These are phyloP conservation scores for Acanthamoeba royreba DNA, from an alignment of 208 protist genomes.

Conservation along the genomic window DNA sequence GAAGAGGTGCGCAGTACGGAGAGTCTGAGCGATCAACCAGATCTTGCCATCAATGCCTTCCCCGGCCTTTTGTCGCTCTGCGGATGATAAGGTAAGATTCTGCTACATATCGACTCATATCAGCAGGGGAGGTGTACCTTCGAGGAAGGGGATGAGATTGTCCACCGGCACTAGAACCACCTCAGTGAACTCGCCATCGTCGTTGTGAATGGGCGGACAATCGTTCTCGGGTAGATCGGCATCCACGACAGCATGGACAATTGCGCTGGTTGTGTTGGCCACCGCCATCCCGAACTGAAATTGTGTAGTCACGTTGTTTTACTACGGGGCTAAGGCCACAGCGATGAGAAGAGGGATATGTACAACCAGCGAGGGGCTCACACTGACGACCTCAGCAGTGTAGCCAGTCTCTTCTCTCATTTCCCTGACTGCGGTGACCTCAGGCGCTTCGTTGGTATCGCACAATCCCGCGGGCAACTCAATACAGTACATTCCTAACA, in stretches of 20 bases:
- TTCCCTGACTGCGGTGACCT: not conserved
- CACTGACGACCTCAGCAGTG: not conserved
- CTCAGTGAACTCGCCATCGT: not conserved
- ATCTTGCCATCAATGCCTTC: not conserved
- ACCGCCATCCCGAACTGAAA: not conserved
- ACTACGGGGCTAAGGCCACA: not conserved
- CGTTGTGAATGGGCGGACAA: not conserved
- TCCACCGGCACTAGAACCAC: not conserved
- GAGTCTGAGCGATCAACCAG: not conserved
- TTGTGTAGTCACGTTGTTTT: not conserved
- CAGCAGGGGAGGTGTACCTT: not conserved
- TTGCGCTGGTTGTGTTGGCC: not conserved
- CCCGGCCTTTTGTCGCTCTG: not conserved
- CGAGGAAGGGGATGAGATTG: not conserved
- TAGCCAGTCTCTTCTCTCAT: not conserved
- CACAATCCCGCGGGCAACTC: not conserved
- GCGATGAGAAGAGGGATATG: not conserved
- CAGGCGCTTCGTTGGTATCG: not conserved
- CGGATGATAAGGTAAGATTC: no score
- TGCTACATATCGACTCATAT: no score
- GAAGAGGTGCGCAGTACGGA: not conserved
- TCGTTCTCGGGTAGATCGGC: not conserved
- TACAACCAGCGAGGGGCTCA: not conserved
- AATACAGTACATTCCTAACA: not conserved
- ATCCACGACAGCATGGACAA: not conserved